These are phyloP conservation scores for Fonsecaea pedrosoi DNA, from an alignment of 2,329 filamentous ascomycete species.

Conservation along the genomic window DNA sequence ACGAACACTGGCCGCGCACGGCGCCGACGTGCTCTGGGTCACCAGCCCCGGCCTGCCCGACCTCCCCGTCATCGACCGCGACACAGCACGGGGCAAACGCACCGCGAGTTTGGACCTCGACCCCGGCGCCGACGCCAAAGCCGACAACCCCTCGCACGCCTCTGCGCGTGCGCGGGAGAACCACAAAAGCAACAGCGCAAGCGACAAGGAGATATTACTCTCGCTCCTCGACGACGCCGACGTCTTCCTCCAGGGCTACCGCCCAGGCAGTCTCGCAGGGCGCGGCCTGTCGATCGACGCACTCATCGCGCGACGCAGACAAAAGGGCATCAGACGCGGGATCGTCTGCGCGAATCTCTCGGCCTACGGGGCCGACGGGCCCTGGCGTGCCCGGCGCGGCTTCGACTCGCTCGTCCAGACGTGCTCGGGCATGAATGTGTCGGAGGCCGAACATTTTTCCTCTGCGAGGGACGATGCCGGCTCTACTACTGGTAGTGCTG, in stretches of 20 bases:
- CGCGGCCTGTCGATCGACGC: constrained; percentile 52
- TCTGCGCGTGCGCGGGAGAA: no score
- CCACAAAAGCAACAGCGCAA: neutral
- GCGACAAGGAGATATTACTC: constrained; percentile 41
- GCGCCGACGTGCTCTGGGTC: constrained; percentile 52
- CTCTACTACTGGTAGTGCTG: no score
- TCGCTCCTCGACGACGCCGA: constrained; percentile 48
- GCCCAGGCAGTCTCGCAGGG: constrained; percentile 55
- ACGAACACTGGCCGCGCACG: constrained; percentile 49
- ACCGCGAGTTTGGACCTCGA: constrained; percentile 48
- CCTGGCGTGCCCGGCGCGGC: constrained; percentile 56
- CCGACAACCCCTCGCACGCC: no score
- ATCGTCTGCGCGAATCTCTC: constrained; percentile 61
- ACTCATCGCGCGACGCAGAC: constrained; percentile 48
- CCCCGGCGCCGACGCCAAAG: no score
- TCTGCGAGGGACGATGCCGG: constrained; percentile 32
- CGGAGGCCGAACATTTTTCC: constrained; percentile 58
- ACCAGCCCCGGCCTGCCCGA: constrained; percentile 47
- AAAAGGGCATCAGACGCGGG: constrained; percentile 38
- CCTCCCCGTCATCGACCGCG: constrained; percentile 47
- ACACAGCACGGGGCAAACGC: constrained; percentile 49
- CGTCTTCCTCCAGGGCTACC: constrained; percentile 56
- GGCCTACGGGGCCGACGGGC: constrained; percentile 59
- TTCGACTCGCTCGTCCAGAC: constrained; percentile 65
- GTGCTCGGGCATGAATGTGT: constrained; percentile 62